Evolutionary conservation across 2,329 filamentous ascomycete species (phyloP), one percentile per base, ranked within the genome.

Genomic region (Hypoxylon sp.): DNA sequence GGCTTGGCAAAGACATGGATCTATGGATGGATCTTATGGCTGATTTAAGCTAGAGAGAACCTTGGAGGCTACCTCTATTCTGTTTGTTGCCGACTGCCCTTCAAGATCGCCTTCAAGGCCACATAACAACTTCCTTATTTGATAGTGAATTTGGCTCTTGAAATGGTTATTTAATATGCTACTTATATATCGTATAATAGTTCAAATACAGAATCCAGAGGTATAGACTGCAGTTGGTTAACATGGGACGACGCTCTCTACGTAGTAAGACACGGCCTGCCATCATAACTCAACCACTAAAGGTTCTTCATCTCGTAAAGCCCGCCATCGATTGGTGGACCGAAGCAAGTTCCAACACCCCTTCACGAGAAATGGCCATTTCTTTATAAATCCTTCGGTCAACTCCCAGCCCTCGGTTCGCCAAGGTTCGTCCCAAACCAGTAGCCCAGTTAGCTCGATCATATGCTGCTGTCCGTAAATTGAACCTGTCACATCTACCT

Each of bases 391-490:
- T 1, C 73, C 71, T 52, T 78, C 75, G 0, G 76, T 81, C 3
- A 82, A 67, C 68, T 83, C 81, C 81, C 80, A 83, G 40, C 77
- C 78, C 4, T 71, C 61, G 1, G 75, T 58, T 26, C 74, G 62
- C 75, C 80, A 82, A 8, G 80, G 79, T 18, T 78, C 74, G 9
- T 73, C 73, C 80, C 80, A 82, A 9, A 78, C 76, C 22, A 71
- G 26, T 5, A 72, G 3, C 33, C 70, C 69, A 20, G 26, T 64
- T n/a, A 65, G 3, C 33, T 71, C 61, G 2, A 66, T 33, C 16
- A 44, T 14, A 16, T 68, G 36, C 28, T 44, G 32, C 44, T 61
- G 51, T 12, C 62, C 70, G n/a, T 20, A 52, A 16, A 64, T 11
- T 11, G 62, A 62, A 42, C 58, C 22, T 8, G 62, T 52, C 38